Conservation (phyloP, 2,329 filamentous ascomycete species). For the Botryosphaeria dothidea region DNA sequence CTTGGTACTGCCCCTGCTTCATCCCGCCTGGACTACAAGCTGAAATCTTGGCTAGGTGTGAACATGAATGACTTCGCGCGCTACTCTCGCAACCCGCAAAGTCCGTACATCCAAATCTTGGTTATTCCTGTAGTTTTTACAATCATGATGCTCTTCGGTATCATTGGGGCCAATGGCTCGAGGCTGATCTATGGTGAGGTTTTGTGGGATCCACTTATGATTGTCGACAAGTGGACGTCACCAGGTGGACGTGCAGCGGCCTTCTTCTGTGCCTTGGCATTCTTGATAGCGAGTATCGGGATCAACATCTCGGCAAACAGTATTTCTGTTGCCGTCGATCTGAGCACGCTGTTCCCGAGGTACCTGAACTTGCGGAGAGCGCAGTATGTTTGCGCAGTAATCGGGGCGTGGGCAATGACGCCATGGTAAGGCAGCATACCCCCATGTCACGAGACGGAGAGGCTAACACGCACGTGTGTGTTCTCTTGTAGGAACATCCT, state of each 20-base stretch:
- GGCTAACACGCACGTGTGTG: too few relatives aligned
- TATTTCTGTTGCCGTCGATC: slow-evolving; percentile 25
- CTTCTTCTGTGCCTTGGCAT: slow-evolving; percentile 24
- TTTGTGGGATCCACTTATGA: slow-evolving; percentile 28
- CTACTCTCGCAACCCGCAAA: slow-evolving; percentile 24
- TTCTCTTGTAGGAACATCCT: slow-evolving; percentile 18
- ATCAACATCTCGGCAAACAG: slow-evolving; percentile 27
- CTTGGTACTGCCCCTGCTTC: slow-evolving; percentile 20
- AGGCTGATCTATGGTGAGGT: slow-evolving; percentile 24
- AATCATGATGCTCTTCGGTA: slow-evolving; percentile 29
- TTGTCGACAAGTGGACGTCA: slow-evolving; percentile 26
- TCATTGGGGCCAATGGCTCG: slow-evolving; percentile 27
- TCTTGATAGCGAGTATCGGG: slow-evolving; percentile 19
- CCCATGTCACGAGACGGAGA: too few relatives aligned
- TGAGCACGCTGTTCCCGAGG: slow-evolving; percentile 16
- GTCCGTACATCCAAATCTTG: slow-evolving; percentile 37
- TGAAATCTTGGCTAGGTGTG: slow-evolving; percentile 26
- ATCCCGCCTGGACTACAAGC: slow-evolving; percentile 23
- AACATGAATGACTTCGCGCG: slow-evolving; percentile 24
- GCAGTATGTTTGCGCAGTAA: slow-evolving; percentile 21
- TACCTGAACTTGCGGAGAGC: slow-evolving; percentile 20
- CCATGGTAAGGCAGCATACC: not conserved
- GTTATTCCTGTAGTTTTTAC: slow-evolving; percentile 34
- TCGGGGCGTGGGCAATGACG: slow-evolving; percentile 20
- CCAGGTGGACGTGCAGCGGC: slow-evolving; percentile 24